Conservation (phyloP, 345 rosid genomes). For the Clausena lansium region DNA sequence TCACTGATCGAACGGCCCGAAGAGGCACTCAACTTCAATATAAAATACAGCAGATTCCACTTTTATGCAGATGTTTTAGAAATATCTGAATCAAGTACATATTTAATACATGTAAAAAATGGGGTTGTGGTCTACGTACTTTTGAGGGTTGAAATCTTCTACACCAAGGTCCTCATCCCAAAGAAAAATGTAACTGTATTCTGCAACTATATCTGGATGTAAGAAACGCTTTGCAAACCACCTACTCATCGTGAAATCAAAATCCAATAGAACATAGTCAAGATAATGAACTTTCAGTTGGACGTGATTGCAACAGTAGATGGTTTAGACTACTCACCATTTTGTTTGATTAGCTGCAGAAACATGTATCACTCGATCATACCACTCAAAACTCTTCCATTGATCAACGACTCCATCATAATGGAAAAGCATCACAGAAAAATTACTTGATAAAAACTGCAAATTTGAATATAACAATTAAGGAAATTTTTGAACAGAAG, state of each 20-base stretch:
- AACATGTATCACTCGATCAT: constrained; percentile 58
- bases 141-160: constrained; percentile 51
- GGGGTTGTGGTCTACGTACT: constrained; percentile 27
- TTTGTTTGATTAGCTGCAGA: constrained; percentile 83
- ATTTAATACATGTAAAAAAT: not conserved
- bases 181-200: constrained; percentile 53
- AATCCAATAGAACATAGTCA: not conserved
- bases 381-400: constrained; percentile 74
- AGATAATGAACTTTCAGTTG: not conserved
- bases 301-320: not conserved
- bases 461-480: constrained; percentile 9
- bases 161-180: constrained; percentile 90
- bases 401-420: constrained; percentile 81
- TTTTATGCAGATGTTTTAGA: not conserved
- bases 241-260: constrained; percentile 34
- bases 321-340: constrained; percentile 44
- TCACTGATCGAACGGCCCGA: not conserved
- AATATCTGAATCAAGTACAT: not conserved
- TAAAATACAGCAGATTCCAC: not conserved
- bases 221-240: constrained; percentile 87
- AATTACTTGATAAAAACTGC: constrained; percentile 68
- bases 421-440: constrained; percentile 83
- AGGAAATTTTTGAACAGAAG: not conserved
- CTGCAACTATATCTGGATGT: constrained; percentile 67
- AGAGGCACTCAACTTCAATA: not conserved